These are phyloP conservation scores for Eucalyptus marginata DNA, from an alignment of 345 rosid species.

Conservation along the genomic window DNA sequence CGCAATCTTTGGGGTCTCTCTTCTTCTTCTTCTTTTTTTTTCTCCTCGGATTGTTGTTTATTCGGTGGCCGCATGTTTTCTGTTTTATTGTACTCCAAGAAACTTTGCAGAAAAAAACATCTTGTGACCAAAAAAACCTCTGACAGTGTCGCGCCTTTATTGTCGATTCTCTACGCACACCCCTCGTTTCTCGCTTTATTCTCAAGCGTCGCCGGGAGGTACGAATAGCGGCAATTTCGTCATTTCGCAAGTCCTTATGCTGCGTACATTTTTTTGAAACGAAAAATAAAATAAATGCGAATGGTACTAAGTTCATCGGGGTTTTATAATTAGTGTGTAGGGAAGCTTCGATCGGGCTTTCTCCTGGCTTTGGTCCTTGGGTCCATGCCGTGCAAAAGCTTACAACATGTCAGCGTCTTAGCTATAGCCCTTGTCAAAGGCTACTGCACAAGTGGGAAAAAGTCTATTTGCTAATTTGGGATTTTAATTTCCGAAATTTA, in stretches of 20 bases:
- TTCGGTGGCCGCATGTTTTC: not conserved
- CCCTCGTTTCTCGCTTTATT: not conserved
- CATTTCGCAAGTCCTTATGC: not conserved
- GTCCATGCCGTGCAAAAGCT: not conserved
- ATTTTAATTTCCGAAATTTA: not conserved
- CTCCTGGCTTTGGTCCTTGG: not conserved
- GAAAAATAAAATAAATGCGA: not conserved
- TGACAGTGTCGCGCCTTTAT: not conserved
- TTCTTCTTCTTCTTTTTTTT: not conserved
- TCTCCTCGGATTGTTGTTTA: not conserved
- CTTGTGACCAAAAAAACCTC: not conserved
- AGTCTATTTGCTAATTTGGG: not conserved
- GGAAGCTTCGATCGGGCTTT: not conserved
- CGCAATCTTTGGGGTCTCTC: not conserved
- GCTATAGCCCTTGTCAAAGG: not conserved
- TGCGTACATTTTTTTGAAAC: too few species aligned
- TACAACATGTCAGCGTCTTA: not conserved
- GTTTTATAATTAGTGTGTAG: not conserved
- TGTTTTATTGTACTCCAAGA: not conserved
- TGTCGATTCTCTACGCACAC: not conserved
- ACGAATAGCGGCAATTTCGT: too few species aligned
- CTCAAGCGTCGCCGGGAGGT: not conserved
- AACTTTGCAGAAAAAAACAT: not conserved
- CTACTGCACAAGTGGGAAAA: not conserved
- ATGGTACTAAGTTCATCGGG: not conserved